phyloP scores from a whole-genome alignment of 1,139 yeast species.

The Eremothecium cymbalariae region DNA sequence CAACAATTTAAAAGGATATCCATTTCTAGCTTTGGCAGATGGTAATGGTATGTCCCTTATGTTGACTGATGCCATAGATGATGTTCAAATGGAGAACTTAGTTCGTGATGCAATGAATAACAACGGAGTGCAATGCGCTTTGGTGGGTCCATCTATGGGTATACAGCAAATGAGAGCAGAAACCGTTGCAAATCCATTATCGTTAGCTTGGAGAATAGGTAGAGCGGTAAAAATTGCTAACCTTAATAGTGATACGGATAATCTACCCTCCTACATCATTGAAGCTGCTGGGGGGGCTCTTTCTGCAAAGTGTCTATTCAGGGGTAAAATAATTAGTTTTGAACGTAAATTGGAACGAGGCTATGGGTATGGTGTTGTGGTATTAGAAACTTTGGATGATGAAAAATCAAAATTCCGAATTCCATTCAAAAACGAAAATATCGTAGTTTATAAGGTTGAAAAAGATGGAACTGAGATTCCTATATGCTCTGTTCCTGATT shows the following conservation, averaged over 20 bases:
- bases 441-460: slow-evolving; percentile 24
- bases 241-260: slow-evolving; percentile 33
- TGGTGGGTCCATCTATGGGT: slow-evolving; percentile 35
- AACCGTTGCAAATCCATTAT: slow-evolving; percentile 34
- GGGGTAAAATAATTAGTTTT: slow-evolving; percentile 40
- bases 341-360: slow-evolving; percentile 38
- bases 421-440: slow-evolving; percentile 67
- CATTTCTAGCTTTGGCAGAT: slow-evolving; percentile 37
- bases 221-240: slow-evolving; percentile 37
- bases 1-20: slow-evolving; percentile 25
- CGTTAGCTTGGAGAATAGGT: slow-evolving; percentile 44
- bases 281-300: slow-evolving; percentile 35
- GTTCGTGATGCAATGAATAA: slow-evolving; percentile 38
- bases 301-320: slow-evolving; percentile 34
- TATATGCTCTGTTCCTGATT: slow-evolving; percentile 40
- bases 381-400: slow-evolving; percentile 32
- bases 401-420: slow-evolving; percentile 84
- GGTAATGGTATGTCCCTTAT: slow-evolving; percentile 40
- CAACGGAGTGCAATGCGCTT: slow-evolving; percentile 37
- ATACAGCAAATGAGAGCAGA: slow-evolving; percentile 22
- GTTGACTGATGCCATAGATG: slow-evolving; percentile 33
- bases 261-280: slow-evolving; percentile 34
- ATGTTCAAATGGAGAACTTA: slow-evolving; percentile 34
- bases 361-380: slow-evolving; percentile 41
- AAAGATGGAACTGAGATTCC: slow-evolving; percentile 7